Evolutionary conservation across 176 grass and related monocot genomes (phyloP), one percentile per base, ranked within the genome.

Genomic region (Calamus simplicifolius): DNA sequence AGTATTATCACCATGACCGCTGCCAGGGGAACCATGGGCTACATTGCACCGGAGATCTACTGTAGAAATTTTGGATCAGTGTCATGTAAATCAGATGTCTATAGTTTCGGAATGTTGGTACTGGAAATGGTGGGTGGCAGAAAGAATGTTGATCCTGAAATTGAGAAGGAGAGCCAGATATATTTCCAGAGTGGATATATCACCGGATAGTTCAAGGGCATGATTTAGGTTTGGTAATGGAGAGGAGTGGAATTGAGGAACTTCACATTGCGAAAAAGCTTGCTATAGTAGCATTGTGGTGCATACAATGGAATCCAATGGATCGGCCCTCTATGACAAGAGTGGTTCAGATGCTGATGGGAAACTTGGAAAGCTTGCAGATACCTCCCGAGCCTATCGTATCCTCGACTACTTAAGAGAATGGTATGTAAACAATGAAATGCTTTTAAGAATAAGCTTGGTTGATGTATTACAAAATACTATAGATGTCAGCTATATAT

Each of bases 291-390:
- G 59, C n/a, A 30, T 30, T 23, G 28, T 58, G 14, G 81, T 89
- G 86, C 7, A 81, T 89, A 63, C 81, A 85, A 27, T 89, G 78
- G 82, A 82, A 73, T 63, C 86, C 81, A 0, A 65, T 50, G 17
- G 66, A 79, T 3, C 18, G 87, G 0, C 87, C 87, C 0, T 58
- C 82, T 7, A 89, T 85, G 78, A 69, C 77, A n/a, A 81, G 76
- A 29, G 81, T 85, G 43, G 66, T 89, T 16, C 74, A 89, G 38
- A 89, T 89, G 86, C 5, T 89, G 19, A 75, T 64, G 2, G 70
- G 74, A 4, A 79, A 61, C 35, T 50, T 79, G 35, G 66, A 79
- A 31, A 75, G 60, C 27, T 48, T 89, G 30, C 66, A 75, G 30
- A 50, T 85, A 0, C 81, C 85, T 14, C 79, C 85, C 15, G 76